phyloP scores from a whole-genome alignment of 495 filamentous ascomycete species.

The Talaromyces thailandensis region DNA sequence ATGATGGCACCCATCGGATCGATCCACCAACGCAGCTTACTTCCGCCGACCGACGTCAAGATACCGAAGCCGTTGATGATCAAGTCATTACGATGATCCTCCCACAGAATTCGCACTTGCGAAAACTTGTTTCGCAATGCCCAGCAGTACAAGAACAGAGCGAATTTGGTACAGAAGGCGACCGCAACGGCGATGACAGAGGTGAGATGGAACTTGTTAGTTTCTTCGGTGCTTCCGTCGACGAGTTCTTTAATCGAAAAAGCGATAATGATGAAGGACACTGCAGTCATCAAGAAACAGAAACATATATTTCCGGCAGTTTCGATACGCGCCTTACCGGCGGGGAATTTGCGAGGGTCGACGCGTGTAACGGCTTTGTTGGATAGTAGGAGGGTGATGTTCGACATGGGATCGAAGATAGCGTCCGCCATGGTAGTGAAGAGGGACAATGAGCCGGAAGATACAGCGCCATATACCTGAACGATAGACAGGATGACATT shows the following conservation, averaged over 20 bases:
- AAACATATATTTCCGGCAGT: slow-evolving; percentile 95
- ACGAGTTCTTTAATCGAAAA: slow-evolving; percentile 67
- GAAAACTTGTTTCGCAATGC: slow-evolving; percentile 78
- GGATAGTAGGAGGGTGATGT: slow-evolving; percentile 78
- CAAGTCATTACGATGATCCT: slow-evolving; percentile 85
- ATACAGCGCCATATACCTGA: slow-evolving; percentile 82
- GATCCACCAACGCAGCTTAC: slow-evolving; percentile 87
- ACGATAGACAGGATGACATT: slow-evolving; percentile 71
- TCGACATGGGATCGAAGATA: slow-evolving; percentile 89
- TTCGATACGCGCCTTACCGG: slow-evolving; percentile 90
- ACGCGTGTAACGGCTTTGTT: slow-evolving; percentile 84
- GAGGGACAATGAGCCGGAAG: slow-evolving; percentile 81
- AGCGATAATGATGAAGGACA: slow-evolving; percentile 85
- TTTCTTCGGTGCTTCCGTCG: slow-evolving; percentile 26
- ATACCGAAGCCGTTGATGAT: slow-evolving; percentile 87
- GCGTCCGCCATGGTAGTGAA: slow-evolving; percentile 98
- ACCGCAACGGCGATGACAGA: slow-evolving; percentile 81
- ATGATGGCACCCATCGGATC: slow-evolving; percentile 89
- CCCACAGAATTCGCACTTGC: slow-evolving; percentile 89
- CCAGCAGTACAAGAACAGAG: slow-evolving; percentile 87
- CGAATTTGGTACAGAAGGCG: slow-evolving; percentile 77
- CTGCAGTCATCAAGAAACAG: slow-evolving; percentile 91
- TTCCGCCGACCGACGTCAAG: slow-evolving; percentile 76
- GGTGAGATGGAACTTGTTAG: slow-evolving; percentile 65
- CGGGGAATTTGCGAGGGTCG: slow-evolving; percentile 83